phyloP scores from a whole-genome alignment of 2,329 filamentous ascomycete species.

The Aureobasidium leucospermi region DNA sequence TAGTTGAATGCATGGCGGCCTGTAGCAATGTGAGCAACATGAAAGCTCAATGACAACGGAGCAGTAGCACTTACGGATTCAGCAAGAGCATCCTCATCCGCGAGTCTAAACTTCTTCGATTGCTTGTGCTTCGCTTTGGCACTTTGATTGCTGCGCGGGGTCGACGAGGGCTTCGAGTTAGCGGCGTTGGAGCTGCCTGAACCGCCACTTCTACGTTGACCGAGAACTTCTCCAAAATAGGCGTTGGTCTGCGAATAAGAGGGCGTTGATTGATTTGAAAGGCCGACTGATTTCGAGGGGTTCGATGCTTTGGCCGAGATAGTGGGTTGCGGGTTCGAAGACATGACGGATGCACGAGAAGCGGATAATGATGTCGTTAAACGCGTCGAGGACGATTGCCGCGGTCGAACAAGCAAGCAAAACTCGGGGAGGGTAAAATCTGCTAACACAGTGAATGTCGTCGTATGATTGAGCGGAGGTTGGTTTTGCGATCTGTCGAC shows the following conservation, averaged over 20 bases:
- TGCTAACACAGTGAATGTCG: not conserved
- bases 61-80: constrained; percentile 55
- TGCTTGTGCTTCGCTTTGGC: constrained; percentile 77
- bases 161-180: constrained; percentile 31
- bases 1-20: constrained; percentile 57
- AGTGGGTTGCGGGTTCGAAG: constrained; percentile 35
- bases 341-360: constrained; percentile 27
- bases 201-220: constrained; percentile 36
- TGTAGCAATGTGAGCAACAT: constrained; percentile 22
- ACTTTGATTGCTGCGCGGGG: constrained; percentile 68
- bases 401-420: constrained; percentile 11
- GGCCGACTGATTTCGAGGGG: constrained; percentile 34
- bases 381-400: not conserved
- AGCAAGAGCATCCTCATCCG: constrained; percentile 81
- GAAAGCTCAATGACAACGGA: constrained; percentile 16
- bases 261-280: constrained; percentile 34
- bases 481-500: constrained; percentile 7
- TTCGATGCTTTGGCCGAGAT: constrained; percentile 26
- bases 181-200: constrained; percentile 32
- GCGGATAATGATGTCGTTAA: constrained; percentile 13
- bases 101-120: constrained; percentile 64
- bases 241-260: constrained; percentile 37
- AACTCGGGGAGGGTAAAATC: not conserved
- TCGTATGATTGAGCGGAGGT: not conserved
- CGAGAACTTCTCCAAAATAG: constrained; percentile 36